Evolutionary conservation across 345 rosid species (phyloP).

Genomic region (Hibiscus tridactylites): DNA sequence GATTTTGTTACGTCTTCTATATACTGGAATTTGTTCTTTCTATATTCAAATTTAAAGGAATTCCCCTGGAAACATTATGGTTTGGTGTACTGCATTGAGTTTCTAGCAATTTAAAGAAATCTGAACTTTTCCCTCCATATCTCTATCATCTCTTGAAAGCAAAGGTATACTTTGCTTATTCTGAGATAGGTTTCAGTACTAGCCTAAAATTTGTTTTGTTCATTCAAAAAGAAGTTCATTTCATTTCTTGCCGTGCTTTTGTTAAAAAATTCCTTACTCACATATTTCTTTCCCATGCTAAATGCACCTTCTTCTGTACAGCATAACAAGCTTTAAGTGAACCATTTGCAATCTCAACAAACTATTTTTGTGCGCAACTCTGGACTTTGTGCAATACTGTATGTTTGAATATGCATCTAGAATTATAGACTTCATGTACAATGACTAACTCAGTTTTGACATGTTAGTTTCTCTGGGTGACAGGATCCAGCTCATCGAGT

Average conservation of each 20-base stretch:
- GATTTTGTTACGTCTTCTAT: background rate
- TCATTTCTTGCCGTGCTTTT: background rate
- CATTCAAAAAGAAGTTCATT: background rate
- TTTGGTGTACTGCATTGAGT: constrained; percentile 31
- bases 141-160: constrained; percentile 1
- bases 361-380: background rate
- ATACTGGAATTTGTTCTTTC: background rate
- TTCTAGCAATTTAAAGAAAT: constrained; percentile 19
- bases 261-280: background rate
- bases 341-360: background rate
- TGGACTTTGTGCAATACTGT: background rate
- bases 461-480: constrained; percentile 3
- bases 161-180: background rate
- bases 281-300: background rate
- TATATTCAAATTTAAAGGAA: background rate
- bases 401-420: background rate
- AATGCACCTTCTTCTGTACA: background rate
- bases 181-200: background rate
- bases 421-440: background rate
- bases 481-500: constrained; percentile 88
- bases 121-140: background rate
- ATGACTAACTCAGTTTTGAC: background rate
- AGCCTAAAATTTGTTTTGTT: background rate
- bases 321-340: background rate
- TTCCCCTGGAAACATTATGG: constrained; percentile 16